A percentile compares a stretch with the other conserved stretches of the same genome.
These are phyloP conservation scores for Sorghum bicolor DNA, from an alignment of 176 grass and related monocot species.

Conservation along the genomic window DNA sequence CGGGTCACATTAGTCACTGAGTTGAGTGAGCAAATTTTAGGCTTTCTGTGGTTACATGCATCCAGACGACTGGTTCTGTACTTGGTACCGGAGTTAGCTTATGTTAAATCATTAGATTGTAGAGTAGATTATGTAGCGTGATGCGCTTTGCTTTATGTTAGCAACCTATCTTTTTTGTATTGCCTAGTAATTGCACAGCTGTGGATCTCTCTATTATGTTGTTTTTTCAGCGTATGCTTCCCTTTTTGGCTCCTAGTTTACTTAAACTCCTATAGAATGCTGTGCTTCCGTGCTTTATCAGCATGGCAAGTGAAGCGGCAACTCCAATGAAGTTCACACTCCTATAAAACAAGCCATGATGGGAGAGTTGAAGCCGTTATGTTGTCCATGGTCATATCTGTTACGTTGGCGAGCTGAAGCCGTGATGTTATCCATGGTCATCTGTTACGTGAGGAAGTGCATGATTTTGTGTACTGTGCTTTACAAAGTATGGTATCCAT, in stretches of 20 bases:
- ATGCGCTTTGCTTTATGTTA: neutral
- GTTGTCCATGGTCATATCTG: too few relatives aligned
- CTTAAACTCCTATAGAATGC: neutral
- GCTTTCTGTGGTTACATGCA: slow-evolving; percentile 30
- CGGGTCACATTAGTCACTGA: slow-evolving; percentile 13
- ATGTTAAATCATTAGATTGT: slow-evolving; percentile 36
- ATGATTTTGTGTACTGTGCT: neutral
- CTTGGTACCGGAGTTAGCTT: slow-evolving; percentile 16
- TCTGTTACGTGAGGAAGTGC: neutral
- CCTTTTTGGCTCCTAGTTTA: neutral
- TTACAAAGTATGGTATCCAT: neutral
- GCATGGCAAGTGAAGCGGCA: neutral
- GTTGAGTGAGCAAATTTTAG: slow-evolving; percentile 44
- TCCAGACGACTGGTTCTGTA: slow-evolving; percentile 27
- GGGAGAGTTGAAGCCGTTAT: too few relatives aligned
- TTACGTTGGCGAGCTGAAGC: neutral
- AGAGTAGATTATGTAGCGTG: neutral
- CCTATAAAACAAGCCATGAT: neutral
- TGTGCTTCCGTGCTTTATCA: neutral
- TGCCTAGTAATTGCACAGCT: slow-evolving; percentile 29
- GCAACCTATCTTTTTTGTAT: slow-evolving; percentile 32
- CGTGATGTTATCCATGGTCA: neutral
- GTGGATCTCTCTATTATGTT: slow-evolving; percentile 39
- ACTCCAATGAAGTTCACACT: too few relatives aligned
- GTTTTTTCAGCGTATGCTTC: slow-evolving; percentile 3